Base-by-base conservation (phyloP, 495 filamentous ascomycete species). In the Hyaloscypha bicolor region DNA sequence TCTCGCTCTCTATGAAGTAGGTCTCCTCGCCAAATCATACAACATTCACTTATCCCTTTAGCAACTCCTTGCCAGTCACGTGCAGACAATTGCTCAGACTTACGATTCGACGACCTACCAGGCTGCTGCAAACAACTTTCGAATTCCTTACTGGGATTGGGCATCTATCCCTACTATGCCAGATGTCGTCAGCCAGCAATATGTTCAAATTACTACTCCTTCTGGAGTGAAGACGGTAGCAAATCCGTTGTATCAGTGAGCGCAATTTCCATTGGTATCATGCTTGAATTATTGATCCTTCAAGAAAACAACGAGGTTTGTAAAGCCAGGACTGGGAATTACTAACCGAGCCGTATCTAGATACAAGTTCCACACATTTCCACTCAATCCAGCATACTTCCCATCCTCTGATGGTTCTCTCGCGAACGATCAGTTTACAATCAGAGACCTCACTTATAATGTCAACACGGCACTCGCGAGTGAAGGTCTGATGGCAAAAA, bases 121-220 rank as follows among this genome's bases (percentile, higher is more conserved):
- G 39, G 67, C 73, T 19, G 85, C 84, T 2, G 86, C 84, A 35
- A 68, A 76, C 22, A 75, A 77, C 6, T 80, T 85, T 62, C 77
- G 85, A 9, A 64, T 84, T 11, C 85, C 85, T 4, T 88, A 83
- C 68, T 88, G 83, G 78, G 86, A 88, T 74, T 88, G 85, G 85
- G 83, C 80, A 6, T 71, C 72, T 21, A 78, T 74, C 56, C 65
- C 78, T 62, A 75, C 68, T 39, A 76, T 78, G 63, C 77, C 77
- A n/a, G 68, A 63, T 25, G 53, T 68, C 63, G 48, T 79, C 69
- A 77, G 69, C 48, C 64, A 76, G 60, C 69, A 77, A 0, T 75
- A 32, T 9, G 76, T 85, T 33, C 70, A 62, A 19, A 76, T 84
- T 63, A 76, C 76, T 64, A 81, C 76, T n/a, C 79, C 69, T 66